Conservation (phyloP, 176 grass and related monocot species). For the Areca catechu region DNA sequence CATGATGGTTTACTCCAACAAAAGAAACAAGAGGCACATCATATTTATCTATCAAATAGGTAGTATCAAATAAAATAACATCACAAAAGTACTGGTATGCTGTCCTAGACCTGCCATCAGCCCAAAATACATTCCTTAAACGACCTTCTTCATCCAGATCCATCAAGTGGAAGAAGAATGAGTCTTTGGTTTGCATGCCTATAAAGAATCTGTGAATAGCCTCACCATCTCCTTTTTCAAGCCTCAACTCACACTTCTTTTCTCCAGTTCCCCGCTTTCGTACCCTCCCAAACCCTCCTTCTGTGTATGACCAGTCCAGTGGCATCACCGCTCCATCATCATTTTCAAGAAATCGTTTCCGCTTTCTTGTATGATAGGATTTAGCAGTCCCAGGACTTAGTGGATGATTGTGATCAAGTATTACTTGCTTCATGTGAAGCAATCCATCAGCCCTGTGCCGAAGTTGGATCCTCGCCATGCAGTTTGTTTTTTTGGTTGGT, state of each 20-base stretch:
- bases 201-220: conserved; percentile 12
- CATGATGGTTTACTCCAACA: conserved; percentile 6
- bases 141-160: conserved; percentile 18
- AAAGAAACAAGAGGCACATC: conserved; percentile 21
- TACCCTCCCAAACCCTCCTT: neutral
- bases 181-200: conserved; percentile 16
- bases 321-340: neutral
- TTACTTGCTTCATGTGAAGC: conserved; percentile 4
- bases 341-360: conserved; percentile 2
- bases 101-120: conserved; percentile 13
- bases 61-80: conserved; percentile 17
- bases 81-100: conserved; percentile 23
- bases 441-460: conserved; percentile 5
- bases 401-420: conserved; percentile 8
- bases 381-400: conserved; percentile 1
- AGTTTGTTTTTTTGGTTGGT: conserved; percentile 4
- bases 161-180: conserved; percentile 20
- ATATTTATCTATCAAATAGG: conserved; percentile 20
- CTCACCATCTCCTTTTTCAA: conserved; percentile 21
- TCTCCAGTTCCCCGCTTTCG: neutral
- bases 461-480: conserved; percentile 5
- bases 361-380: neutral
- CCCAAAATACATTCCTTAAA: conserved; percentile 17
- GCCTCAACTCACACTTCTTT: conserved; percentile 1
- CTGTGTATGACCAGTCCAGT: neutral